A percentile compares a stretch with the other conserved stretches of the same genome.
Conservation (phyloP, 2,329 filamentous ascomycete genomes). For the Xylaria sp. region DNA sequence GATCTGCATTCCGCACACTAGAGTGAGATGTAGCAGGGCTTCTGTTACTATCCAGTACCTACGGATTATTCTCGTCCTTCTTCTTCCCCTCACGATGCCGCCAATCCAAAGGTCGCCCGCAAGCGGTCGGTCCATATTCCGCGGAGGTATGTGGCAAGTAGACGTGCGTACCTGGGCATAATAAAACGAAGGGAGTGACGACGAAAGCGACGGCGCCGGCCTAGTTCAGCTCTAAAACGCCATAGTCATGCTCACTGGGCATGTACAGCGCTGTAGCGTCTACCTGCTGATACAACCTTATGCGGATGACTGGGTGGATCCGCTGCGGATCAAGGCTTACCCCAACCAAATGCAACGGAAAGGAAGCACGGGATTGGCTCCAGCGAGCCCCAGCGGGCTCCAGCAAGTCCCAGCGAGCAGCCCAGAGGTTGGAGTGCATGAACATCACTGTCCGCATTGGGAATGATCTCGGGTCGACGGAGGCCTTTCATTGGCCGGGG, state of each 20-base stretch:
- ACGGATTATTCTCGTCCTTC: not conserved
- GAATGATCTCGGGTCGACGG: not conserved
- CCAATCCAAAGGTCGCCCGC: not conserved
- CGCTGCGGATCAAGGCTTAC: not conserved
- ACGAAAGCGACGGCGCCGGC: not conserved
- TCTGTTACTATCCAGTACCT: not conserved
- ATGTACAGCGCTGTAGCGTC: not conserved
- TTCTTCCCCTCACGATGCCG: not conserved
- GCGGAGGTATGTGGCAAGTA: not conserved
- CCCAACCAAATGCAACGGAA: not conserved
- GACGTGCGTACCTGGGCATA: not conserved
- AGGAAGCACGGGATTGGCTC: not conserved
- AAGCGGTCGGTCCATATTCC: not conserved
- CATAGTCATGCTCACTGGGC: not conserved
- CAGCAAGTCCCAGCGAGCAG: too few species aligned
- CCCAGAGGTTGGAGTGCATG: constrained; percentile 10
- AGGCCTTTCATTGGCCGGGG: constrained; percentile 5
- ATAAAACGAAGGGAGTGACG: not conserved
- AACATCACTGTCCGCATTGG: constrained; percentile 10
- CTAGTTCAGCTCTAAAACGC: not conserved
- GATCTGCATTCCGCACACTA: too few species aligned
- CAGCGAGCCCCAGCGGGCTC: too few species aligned
- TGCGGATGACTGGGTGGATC: too few species aligned
- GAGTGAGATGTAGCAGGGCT: not conserved
- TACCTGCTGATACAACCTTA: too few species aligned